Conservation (phyloP, 176 grass and related monocot species). For the Paspalum notatum region DNA sequence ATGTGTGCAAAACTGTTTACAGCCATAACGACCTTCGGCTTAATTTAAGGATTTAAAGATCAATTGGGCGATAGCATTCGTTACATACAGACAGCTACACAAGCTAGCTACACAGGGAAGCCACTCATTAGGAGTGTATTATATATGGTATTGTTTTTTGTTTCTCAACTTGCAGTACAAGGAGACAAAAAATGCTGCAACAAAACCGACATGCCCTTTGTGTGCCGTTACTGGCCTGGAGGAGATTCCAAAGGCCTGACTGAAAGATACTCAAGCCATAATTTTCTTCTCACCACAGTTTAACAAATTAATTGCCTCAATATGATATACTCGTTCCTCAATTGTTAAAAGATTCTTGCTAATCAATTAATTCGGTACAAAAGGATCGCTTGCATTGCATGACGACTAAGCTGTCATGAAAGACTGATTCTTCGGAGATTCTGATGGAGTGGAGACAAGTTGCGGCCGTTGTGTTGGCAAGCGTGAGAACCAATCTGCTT, state of each 20-base stretch:
- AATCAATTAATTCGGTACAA: conserved; percentile 2
- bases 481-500: not conserved
- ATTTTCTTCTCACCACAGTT: not conserved
- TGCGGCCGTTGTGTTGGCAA: not conserved
- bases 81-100: too few relatives aligned
- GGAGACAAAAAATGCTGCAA: too few relatives aligned
- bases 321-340: not conserved
- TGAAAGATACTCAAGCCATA: conserved; percentile 21
- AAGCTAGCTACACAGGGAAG: too few relatives aligned
- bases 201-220: too few relatives aligned
- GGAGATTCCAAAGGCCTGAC: conserved; percentile 28
- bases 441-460: conserved; percentile 17
- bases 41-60: too few relatives aligned
- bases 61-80: too few relatives aligned
- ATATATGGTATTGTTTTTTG: too few relatives aligned
- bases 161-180: too few relatives aligned
- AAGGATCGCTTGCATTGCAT: not conserved
- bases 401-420: not conserved
- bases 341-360: not conserved
- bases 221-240: not conserved
- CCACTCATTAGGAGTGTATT: too few relatives aligned
- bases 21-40: too few relatives aligned
- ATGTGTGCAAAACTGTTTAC: too few relatives aligned
- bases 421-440: conserved; percentile 40
- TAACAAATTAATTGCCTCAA: not conserved